Evolutionary conservation across 768 basidiomycete genomes (phyloP), one percentile per base, ranked within the genome.

Genomic region (Boletus patriciae): DNA sequence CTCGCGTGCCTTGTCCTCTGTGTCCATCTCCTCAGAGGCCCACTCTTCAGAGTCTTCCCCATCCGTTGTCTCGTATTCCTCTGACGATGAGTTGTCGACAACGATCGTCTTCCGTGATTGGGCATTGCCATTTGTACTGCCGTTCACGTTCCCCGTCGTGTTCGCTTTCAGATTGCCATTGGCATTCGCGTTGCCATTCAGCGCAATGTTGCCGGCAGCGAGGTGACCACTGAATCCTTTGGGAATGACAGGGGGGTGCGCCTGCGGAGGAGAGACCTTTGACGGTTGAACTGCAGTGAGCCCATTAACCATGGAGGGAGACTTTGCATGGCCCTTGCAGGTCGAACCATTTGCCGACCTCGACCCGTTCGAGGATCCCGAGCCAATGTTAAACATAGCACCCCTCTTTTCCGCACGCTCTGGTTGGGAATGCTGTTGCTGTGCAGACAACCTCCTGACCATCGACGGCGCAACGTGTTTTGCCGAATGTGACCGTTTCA

Each of bases 1-100:
- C 57, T 75, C 63, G 18, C 66, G 67, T 18, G 61, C 56, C 37
- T 72, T 73, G 52, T 74, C 77, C 25, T 72, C 75, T 23, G 51
- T 44, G 8, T 76, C 74, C 65, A 78, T 66, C 16, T 80, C 84
- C 55, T 85, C 86, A 8, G 82, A 85, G 41, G 80, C 81, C 86
- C 86, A 88, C 43, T 76, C 83, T 41, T 80, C 81, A 46, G 80
- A 82, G 56, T 80, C 79, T 16, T 83, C 81, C 13, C 74, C 77
- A 38, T 86, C 85, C 31, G 80, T 82, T 3, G 83, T 80, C 61
- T 80, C 79, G 52, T 70, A 81, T 27, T 83, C 80, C 45, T 71
- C 70, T 2, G 79, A 80, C 3, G 79, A 80, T 6, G 68, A 73
- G 40, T 66, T 80, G 0, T 75, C 73, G 16, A 85, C 66, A 45